phyloP scores from a whole-genome alignment of 371 early-diverging fungal species.

The Mortierella sp. region DNA sequence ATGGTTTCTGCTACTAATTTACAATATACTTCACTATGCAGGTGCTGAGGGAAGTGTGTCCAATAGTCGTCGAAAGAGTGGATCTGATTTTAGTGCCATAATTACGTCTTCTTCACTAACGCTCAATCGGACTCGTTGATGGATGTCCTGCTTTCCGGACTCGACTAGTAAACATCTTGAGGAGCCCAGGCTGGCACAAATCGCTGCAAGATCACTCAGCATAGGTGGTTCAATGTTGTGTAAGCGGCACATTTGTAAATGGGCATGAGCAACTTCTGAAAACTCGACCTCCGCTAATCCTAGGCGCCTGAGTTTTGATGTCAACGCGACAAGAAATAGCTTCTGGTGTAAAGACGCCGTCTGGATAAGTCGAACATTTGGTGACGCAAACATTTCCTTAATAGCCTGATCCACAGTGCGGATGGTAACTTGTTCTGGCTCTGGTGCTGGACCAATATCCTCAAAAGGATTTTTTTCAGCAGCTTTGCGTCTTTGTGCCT shows the following conservation, averaged over 20 bases:
- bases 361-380: slow-evolving; percentile 79
- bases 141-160: slow-evolving; percentile 77
- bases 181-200: slow-evolving; percentile 81
- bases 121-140: slow-evolving; percentile 78
- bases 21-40: background rate
- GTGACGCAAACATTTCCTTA: slow-evolving; percentile 87
- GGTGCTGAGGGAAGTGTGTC: slow-evolving; percentile 36
- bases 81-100: slow-evolving; percentile 78
- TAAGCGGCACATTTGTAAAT: slow-evolving; percentile 75
- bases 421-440: slow-evolving; percentile 76
- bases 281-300: slow-evolving; percentile 86
- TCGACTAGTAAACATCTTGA: slow-evolving; percentile 74
- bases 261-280: slow-evolving; percentile 71
- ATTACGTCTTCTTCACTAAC: slow-evolving; percentile 80
- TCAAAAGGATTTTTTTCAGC: slow-evolving; percentile 17
- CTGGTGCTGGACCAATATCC: slow-evolving; percentile 12
- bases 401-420: slow-evolving; percentile 81
- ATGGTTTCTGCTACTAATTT: background rate
- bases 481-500: slow-evolving; percentile 25
- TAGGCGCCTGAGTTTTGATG: slow-evolving; percentile 70
- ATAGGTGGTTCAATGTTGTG: slow-evolving; percentile 73
- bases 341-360: slow-evolving; percentile 86
- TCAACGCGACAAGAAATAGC: slow-evolving; percentile 82
- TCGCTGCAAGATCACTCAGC: slow-evolving; percentile 70
- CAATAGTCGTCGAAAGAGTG: slow-evolving; percentile 65